Conservation (phyloP, 305 asterid species). For the Lippia alba region DNA sequence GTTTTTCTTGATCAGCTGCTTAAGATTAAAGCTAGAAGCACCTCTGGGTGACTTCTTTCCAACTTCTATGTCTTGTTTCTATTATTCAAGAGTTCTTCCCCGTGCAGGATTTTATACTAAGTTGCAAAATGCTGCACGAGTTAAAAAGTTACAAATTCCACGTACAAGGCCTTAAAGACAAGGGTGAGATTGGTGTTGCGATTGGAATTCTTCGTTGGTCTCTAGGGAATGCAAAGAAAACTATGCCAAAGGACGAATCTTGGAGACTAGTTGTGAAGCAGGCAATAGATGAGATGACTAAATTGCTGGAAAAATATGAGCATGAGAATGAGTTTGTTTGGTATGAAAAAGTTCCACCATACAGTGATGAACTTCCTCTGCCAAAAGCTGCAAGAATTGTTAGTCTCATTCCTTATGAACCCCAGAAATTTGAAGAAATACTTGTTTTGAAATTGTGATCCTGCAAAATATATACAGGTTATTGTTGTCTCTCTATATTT, state of each 20-base stretch:
- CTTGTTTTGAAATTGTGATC: conserved; percentile 53
- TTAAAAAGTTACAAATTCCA: conserved; percentile 56
- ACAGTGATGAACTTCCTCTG: conserved; percentile 40
- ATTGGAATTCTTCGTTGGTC: conserved; percentile 55
- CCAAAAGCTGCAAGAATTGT: conserved; percentile 57
- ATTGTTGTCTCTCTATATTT: too few species aligned
- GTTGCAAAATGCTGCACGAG: conserved; percentile 55
- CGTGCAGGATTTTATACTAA: conserved; percentile 57
- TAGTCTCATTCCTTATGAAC: conserved; percentile 46
- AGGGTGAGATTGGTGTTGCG: conserved; percentile 57
- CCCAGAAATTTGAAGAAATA: conserved; percentile 46
- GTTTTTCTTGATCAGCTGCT: too few species aligned
- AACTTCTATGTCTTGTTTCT: neutral
- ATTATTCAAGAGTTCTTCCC: neutral
- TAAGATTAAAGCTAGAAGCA: too few species aligned
- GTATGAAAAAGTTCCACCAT: conserved; percentile 54
- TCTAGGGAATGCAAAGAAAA: conserved; percentile 43
- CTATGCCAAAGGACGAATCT: conserved; percentile 51
- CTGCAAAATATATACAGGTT: conserved; percentile 28
- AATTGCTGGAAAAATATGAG: conserved; percentile 53
- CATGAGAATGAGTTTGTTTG: conserved; percentile 69
- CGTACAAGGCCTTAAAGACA: conserved; percentile 46
- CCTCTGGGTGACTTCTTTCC: neutral
- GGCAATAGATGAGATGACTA: conserved; percentile 41
- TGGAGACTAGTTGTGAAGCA: conserved; percentile 51